These are phyloP conservation scores for Fusarium paranaense DNA, from an alignment of 2,329 filamentous ascomycete species.

Conservation along the genomic window DNA sequence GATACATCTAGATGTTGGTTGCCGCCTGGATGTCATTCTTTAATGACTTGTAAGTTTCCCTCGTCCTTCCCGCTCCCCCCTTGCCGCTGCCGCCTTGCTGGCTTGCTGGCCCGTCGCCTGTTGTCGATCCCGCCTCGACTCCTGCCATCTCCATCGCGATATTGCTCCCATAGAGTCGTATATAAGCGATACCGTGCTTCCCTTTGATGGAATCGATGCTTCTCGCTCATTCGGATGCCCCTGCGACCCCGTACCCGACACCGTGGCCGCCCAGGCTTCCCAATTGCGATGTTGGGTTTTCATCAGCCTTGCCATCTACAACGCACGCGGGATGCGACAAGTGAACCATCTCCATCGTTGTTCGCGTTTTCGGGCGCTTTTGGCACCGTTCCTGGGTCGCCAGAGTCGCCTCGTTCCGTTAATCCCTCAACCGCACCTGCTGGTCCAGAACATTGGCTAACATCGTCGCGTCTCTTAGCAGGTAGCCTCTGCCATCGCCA, in stretches of 20 bases:
- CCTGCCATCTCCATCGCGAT: constrained; percentile 50
- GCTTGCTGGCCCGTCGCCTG: constrained; percentile 51
- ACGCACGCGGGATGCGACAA: constrained; percentile 59
- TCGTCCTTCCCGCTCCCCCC: constrained; percentile 39
- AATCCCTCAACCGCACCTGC: constrained; percentile 35
- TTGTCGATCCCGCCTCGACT: constrained; percentile 52
- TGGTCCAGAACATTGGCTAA: constrained; percentile 46
- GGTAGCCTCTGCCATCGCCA: constrained; percentile 71
- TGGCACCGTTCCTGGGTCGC: constrained; percentile 47
- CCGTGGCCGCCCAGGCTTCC: constrained; percentile 40
- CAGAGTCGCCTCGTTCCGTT: constrained; percentile 32
- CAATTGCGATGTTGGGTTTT: constrained; percentile 59
- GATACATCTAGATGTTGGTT: constrained; percentile 41
- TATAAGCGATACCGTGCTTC: constrained; percentile 38
- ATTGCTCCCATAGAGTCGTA: constrained; percentile 45
- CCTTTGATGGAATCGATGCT: constrained; percentile 52
- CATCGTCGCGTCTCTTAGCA: constrained; percentile 50
- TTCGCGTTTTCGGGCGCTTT: constrained; percentile 25
- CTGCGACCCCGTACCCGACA: constrained; percentile 35
- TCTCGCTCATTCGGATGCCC: constrained; percentile 49
- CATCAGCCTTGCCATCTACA: constrained; percentile 63
- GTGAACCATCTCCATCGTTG: constrained; percentile 49
- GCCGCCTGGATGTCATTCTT: constrained; percentile 56
- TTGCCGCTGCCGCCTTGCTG: constrained; percentile 46
- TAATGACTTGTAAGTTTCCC: constrained; percentile 64